These are phyloP conservation scores for Eutypella sp. DNA, from an alignment of 2,329 filamentous ascomycete species.

Conservation along the genomic window DNA sequence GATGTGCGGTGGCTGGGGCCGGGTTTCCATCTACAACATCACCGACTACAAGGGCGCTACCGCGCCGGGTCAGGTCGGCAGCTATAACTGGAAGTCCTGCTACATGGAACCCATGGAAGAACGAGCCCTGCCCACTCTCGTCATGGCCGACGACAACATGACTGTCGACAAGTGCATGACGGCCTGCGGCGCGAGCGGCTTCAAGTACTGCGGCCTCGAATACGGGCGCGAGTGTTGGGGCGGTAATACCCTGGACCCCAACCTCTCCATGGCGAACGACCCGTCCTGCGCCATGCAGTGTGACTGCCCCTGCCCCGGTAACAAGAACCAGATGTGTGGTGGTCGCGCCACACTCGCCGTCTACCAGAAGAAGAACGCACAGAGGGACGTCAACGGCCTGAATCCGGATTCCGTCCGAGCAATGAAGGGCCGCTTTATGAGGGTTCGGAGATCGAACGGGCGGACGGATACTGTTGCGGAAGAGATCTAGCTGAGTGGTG, in stretches of 20 bases:
- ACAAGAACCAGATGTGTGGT: slow-evolving; percentile 10
- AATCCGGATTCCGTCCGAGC: neutral
- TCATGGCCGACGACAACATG: slow-evolving; percentile 8
- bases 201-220: slow-evolving; percentile 6
- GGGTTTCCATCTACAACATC: slow-evolving; percentile 7
- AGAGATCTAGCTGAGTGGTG: too few species aligned
- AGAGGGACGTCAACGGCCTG: neutral
- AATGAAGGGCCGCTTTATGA: neutral
- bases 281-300: slow-evolving; percentile 15
- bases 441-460: neutral
- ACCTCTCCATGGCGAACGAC: slow-evolving; percentile 12
- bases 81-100: slow-evolving; percentile 4
- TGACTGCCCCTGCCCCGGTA: slow-evolving; percentile 14
- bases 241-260: slow-evolving; percentile 1
- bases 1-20: slow-evolving; percentile 6
- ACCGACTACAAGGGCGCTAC: slow-evolving; percentile 2
- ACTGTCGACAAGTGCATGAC: slow-evolving; percentile 7
- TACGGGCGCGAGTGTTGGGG: slow-evolving; percentile 11
- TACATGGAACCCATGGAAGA: slow-evolving; percentile 8
- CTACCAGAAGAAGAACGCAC: neutral
- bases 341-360: neutral
- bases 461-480: too few species aligned
- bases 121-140: slow-evolving; percentile 4
- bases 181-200: slow-evolving; percentile 4
- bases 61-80: slow-evolving; percentile 2